Evolutionary conservation across 2,329 filamentous ascomycete species (phyloP).

Genomic region (Fusarium stilboides): DNA sequence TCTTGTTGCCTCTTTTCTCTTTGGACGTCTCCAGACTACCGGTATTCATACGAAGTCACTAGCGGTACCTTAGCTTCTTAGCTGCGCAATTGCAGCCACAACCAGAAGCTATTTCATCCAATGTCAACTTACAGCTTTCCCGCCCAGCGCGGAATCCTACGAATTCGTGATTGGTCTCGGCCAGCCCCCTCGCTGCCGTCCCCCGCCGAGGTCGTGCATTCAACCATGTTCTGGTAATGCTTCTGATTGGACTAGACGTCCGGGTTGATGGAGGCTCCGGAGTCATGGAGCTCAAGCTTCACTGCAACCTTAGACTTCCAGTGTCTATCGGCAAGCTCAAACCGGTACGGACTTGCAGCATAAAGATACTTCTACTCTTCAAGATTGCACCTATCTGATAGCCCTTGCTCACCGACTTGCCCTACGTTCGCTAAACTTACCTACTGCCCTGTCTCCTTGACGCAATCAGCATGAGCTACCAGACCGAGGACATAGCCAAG

Average conservation of each 20-base stretch:
- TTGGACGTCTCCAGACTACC: no score
- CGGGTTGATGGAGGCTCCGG: slow-evolving; percentile 49
- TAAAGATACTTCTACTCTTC: slow-evolving; percentile 24
- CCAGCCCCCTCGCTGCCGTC: slow-evolving; percentile 29
- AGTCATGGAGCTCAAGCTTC: slow-evolving; percentile 47
- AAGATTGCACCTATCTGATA: slow-evolving; percentile 22
- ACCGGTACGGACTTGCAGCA: slow-evolving; percentile 29
- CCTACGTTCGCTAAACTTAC: slow-evolving; percentile 25
- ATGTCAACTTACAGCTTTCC: slow-evolving; percentile 24
- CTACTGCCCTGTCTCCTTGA: slow-evolving; percentile 13
- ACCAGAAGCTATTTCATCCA: slow-evolving; percentile 19
- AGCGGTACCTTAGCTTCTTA: slow-evolving; percentile 2
- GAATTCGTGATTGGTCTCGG: slow-evolving; percentile 38
- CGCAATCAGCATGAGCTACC: slow-evolving; percentile 43
- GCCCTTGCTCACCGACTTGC: slow-evolving; percentile 38
- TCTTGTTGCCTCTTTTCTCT: no score
- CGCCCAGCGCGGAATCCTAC: slow-evolving; percentile 30
- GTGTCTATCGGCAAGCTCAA: slow-evolving; percentile 35
- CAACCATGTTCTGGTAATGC: slow-evolving; percentile 42
- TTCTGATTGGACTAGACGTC: slow-evolving; percentile 52
- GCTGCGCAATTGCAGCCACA: slow-evolving; percentile 28
- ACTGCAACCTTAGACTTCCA: slow-evolving; percentile 35
- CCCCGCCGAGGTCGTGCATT: slow-evolving; percentile 44
- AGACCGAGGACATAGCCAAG: slow-evolving; percentile 45
- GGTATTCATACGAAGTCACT: no score